Evolutionary conservation across 345 rosid genomes (phyloP).

Genomic region (Sonneratia caseolaris): DNA sequence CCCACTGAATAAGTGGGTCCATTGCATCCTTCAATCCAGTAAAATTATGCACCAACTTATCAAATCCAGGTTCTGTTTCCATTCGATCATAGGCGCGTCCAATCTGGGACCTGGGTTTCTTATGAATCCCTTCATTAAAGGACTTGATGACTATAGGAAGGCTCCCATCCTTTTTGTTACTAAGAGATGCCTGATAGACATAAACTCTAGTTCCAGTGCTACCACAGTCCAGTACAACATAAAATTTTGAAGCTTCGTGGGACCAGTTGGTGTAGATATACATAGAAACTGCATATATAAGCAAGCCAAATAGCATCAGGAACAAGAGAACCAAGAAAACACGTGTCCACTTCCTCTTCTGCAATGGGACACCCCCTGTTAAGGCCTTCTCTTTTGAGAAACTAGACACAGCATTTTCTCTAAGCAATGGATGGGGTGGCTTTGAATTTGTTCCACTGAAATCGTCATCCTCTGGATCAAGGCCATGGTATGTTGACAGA

Average conservation of each 20-base stretch:
- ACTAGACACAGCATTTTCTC: slow-evolving; percentile 51
- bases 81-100: slow-evolving; percentile 96
- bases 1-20: slow-evolving; percentile 84
- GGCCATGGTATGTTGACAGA: slow-evolving; percentile 43
- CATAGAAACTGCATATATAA: slow-evolving; percentile 44
- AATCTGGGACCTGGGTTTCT: slow-evolving; percentile 43
- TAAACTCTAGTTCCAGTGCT: slow-evolving; percentile 95
- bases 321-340: slow-evolving; percentile 38
- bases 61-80: slow-evolving; percentile 98
- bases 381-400: slow-evolving; percentile 76
- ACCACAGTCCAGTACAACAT: slow-evolving; percentile 95
- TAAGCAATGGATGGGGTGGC: slow-evolving; percentile 29
- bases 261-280: slow-evolving; percentile 68
- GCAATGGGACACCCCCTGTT: slow-evolving; percentile 32
- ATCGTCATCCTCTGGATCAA: slow-evolving; percentile 50
- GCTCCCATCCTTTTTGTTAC: slow-evolving; percentile 44
- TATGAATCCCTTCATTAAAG: slow-evolving; percentile 56
- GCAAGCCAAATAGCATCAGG: slow-evolving; percentile 43
- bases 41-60: slow-evolving; percentile 64
- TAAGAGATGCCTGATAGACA: slow-evolving; percentile 65
- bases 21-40: slow-evolving; percentile 70
- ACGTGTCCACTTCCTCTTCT: slow-evolving; percentile 53
- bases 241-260: slow-evolving; percentile 61
- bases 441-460: slow-evolving; percentile 15
- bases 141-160: slow-evolving; percentile 65